Conservation (phyloP, 495 filamentous ascomycete species). For the Neurospora intermedia region DNA sequence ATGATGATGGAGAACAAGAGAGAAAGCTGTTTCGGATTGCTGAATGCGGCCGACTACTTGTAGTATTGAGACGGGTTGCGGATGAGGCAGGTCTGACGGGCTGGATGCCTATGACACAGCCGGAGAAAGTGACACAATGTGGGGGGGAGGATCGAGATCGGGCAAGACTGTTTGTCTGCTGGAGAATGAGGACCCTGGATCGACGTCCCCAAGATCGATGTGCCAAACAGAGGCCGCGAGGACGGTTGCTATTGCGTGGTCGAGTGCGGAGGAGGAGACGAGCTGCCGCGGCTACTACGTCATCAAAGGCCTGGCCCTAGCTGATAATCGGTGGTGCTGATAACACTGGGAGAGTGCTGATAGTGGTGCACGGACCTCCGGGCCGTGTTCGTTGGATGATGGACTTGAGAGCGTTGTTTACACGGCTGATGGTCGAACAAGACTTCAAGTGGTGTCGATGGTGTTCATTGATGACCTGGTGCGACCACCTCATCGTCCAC, state of each 20-base stretch:
- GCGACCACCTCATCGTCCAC: background rate
- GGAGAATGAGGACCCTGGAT: background rate
- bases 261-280: background rate
- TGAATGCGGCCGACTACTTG: background rate
- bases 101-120: background rate
- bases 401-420: background rate
- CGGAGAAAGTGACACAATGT: background rate
- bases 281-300: conserved; percentile 16
- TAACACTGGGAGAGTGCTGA: background rate
- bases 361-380: background rate
- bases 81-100: background rate
- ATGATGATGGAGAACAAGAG: background rate
- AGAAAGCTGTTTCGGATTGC: background rate
- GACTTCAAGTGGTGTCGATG: background rate
- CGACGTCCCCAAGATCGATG: background rate
- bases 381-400: background rate
- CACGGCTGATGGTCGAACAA: background rate
- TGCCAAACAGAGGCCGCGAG: background rate
- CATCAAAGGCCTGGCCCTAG: conserved; percentile 23
- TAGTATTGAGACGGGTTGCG: background rate
- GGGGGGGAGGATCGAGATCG: background rate
- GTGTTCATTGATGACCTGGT: background rate
- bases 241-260: background rate
- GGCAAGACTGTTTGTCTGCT: background rate
- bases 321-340: conserved; percentile 1